Evolutionary conservation across 2,329 filamentous ascomycete species (phyloP).

Genomic region (Cladorrhinum sp.): DNA sequence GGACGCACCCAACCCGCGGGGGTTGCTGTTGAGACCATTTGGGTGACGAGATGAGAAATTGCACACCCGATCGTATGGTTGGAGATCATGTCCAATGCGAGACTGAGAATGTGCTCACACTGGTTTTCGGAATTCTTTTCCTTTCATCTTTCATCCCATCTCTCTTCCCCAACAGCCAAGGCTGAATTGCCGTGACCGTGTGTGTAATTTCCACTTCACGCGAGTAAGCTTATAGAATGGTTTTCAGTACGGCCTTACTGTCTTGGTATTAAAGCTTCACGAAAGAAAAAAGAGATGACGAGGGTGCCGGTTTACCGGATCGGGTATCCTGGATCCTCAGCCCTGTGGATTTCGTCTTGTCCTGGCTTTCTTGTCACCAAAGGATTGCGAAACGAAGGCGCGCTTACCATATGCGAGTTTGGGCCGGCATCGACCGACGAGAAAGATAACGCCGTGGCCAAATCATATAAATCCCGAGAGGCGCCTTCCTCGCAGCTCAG

Average conservation of each 20-base stretch:
- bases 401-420: not conserved
- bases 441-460: not conserved
- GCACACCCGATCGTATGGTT: not conserved
- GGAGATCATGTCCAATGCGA: not conserved
- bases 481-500: not conserved
- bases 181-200: not conserved
- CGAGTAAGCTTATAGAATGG: not conserved
- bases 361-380: not conserved
- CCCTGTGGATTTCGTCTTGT: not conserved
- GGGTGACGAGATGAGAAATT: not conserved
- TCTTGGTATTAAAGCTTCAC: not conserved
- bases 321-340: not conserved
- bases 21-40: not conserved
- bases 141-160: not conserved
- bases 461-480: not conserved
- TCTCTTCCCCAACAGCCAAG: not conserved
- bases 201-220: not conserved
- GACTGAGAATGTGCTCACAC: not conserved
- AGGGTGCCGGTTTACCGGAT: not conserved
- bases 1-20: not conserved
- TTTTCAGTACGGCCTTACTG: not conserved
- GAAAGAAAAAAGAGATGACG: not conserved
- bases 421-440: not conserved
- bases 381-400: not conserved
- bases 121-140: not conserved